Evolutionary conservation across 1,284 basidiomycete genomes (phyloP).

Genomic region (Ceratobasidium papillatum): DNA sequence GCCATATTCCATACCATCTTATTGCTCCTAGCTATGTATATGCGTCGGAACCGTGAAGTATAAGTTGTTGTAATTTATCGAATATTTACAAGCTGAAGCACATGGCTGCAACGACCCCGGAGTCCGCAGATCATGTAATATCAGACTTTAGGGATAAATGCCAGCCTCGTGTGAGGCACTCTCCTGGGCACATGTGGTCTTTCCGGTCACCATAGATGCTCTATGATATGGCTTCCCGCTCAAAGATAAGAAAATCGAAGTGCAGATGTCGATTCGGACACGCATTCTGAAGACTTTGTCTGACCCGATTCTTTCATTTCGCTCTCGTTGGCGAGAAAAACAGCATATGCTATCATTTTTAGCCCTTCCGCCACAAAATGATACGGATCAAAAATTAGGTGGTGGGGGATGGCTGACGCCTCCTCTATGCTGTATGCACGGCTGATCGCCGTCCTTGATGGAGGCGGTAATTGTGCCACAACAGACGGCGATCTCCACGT

Average conservation of each 20-base stretch:
- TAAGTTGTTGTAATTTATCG: background rate
- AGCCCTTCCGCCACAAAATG: background rate
- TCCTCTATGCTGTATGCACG: background rate
- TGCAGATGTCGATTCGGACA: background rate
- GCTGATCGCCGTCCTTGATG: background rate
- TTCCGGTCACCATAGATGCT: background rate
- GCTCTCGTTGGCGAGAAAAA: background rate
- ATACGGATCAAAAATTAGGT: constrained; percentile 3
- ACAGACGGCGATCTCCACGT: background rate
- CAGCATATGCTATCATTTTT: background rate
- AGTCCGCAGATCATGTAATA: too few relatives aligned
- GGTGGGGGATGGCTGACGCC: background rate
- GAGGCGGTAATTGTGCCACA: background rate
- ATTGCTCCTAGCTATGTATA: background rate
- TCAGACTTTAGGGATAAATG: too few relatives aligned
- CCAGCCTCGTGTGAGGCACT: background rate
- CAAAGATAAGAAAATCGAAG: background rate
- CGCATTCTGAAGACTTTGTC: background rate
- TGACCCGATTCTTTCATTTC: background rate
- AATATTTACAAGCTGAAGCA: too few relatives aligned
- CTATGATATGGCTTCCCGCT: background rate
- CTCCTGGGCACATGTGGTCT: background rate
- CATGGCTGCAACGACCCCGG: too few relatives aligned
- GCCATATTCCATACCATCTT: background rate
- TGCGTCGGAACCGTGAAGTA: background rate